Evolutionary conservation across 805 yeast genomes (phyloP), one percentile per base, ranked within the genome.

Genomic region (Schizosaccharomyces cryophilus): DNA sequence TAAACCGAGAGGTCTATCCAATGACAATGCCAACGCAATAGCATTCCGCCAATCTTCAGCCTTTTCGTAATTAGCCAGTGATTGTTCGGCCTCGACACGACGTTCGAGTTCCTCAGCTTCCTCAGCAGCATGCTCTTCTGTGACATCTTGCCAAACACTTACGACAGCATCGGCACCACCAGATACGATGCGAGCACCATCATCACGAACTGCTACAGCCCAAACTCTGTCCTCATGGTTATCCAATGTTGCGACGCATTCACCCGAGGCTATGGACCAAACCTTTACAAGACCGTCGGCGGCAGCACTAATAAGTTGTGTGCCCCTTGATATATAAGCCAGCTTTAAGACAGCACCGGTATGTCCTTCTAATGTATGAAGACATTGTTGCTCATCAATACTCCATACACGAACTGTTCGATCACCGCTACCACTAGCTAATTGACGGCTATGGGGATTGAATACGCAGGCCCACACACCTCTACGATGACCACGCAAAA

Each of bases 141-240:
- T 85, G 66, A 83, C 82, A 71, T 93, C 97, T 61, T 75, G 75
- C 98, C 98, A 93, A 51, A 87, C 75, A 60, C 87, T 84, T 65
- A 93, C 79, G 30, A 87, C 83, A 61, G 96, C 95, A 71, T 93
- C 97, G 0, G 96, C 96, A 71, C 93, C 97, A 0, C 96, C 97
- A 62, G 86, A 80, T 0, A 87, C 79, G 62, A 93, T 77, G 62
- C 78, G 77, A 19, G 77, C 78, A 30, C 94, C 90, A 66, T 83
- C 85, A 42, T 80, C 73, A 63, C 80, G 76, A 0, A 78, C 74
- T 62, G 84, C 81, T 61, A 93, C 71, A 0, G 96, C 85, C 99
- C 98, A 93, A 60, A 93, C 87, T 73, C 95, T 81, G 70, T 90
- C 93, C 63, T 82, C 87, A 69, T 93, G 99, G 66, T 83, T 83